A percentile compares a stretch with the other conserved stretches of the same genome.
Evolutionary conservation across 177 flowering plant genomes (phyloP).

Genomic region (Vitis hybrid): DNA sequence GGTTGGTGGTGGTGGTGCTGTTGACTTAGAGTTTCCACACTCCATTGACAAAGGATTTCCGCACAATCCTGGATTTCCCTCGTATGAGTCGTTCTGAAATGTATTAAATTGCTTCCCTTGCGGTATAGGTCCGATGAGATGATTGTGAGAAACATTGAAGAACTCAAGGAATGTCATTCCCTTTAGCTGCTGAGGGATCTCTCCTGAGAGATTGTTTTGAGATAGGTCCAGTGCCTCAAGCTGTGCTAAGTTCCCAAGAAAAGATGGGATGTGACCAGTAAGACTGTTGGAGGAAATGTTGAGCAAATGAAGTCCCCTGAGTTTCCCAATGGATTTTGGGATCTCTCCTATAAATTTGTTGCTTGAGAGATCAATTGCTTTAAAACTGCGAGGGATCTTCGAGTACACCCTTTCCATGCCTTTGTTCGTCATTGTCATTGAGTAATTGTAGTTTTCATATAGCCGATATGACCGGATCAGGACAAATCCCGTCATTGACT

Average conservation of each 20-base stretch:
- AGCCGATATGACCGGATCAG: no score
- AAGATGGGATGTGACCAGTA: not conserved
- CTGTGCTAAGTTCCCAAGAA: not conserved
- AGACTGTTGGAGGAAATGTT: not conserved
- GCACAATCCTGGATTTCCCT: not conserved
- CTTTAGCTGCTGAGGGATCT: not conserved
- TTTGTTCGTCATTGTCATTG: constrained; percentile 3
- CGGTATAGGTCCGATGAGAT: not conserved
- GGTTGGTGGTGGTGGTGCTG: not conserved
- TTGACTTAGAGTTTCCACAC: not conserved
- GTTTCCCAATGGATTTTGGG: not conserved
- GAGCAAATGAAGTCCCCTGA: not conserved
- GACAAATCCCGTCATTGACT: no score
- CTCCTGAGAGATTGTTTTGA: not conserved
- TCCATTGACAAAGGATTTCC: not conserved
- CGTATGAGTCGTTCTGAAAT: not conserved
- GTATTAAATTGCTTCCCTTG: not conserved
- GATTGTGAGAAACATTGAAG: constrained; percentile 1
- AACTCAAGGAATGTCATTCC: not conserved
- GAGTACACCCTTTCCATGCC: not conserved
- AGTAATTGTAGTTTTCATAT: not conserved
- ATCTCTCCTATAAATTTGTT: constrained; percentile 4
- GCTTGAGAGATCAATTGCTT: constrained; percentile 1
- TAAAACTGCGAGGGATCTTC: not conserved
- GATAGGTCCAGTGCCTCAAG: constrained; percentile 4